phyloP scores from a whole-genome alignment of 192 early-diverging fungal species.

The Martensiomyces pterosporus region DNA sequence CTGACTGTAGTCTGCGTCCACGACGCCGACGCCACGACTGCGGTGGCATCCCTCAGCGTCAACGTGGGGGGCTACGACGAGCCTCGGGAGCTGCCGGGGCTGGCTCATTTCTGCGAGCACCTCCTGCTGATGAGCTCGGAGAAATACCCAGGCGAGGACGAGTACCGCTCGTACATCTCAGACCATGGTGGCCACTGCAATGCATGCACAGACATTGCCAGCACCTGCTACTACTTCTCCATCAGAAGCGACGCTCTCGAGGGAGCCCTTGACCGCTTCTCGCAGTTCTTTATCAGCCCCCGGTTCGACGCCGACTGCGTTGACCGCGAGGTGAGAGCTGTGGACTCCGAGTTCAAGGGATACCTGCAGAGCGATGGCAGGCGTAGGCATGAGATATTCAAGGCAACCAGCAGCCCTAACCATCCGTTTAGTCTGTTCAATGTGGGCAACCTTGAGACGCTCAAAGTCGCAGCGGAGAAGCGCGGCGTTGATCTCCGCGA shows the following conservation, averaged over 20 bases:
- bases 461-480: constrained; percentile 47
- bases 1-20: constrained; percentile 56
- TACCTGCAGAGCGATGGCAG: constrained; percentile 76
- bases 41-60: constrained; percentile 54
- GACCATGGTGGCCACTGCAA: constrained; percentile 10
- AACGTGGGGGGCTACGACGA: constrained; percentile 57
- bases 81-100: constrained; percentile 56
- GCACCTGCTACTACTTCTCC: constrained; percentile 13
- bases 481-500: constrained; percentile 70
- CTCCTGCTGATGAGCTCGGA: constrained; percentile 58
- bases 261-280: not conserved
- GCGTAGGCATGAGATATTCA: constrained; percentile 39
- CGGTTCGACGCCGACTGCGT: constrained; percentile 75
- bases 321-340: constrained; percentile 83
- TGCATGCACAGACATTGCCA: constrained; percentile 4
- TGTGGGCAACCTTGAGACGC: constrained; percentile 77
- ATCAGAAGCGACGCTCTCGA: constrained; percentile 1
- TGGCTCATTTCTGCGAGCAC: constrained; percentile 69
- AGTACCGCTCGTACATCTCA: constrained; percentile 39
- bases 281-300: constrained; percentile 70
- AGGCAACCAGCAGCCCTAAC: constrained; percentile 39
- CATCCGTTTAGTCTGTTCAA: constrained; percentile 81
- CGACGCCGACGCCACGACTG: constrained; percentile 49
- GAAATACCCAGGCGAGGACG: constrained; percentile 65
- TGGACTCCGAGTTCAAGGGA: constrained; percentile 91